These are phyloP conservation scores for Candida verbasci DNA, from an alignment of 805 yeast genomes.

Conservation along the genomic window DNA sequence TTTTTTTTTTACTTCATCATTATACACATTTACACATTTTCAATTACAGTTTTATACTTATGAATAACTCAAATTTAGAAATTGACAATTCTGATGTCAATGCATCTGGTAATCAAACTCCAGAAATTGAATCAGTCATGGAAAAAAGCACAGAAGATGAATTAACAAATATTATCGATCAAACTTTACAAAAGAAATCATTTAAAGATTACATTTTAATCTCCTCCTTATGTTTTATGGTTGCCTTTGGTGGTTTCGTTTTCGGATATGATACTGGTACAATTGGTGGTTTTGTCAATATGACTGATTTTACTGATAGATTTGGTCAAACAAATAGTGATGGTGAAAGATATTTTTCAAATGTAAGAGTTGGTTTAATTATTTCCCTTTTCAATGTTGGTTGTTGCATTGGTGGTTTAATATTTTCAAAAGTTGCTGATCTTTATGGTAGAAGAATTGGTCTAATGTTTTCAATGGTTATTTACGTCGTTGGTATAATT, in stretches of 20 bases:
- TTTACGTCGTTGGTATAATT: conserved; percentile 58
- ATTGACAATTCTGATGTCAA: not conserved
- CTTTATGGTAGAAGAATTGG: conserved; percentile 57
- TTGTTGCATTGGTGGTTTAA: conserved; percentile 69
- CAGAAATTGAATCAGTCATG: conserved; percentile 23
- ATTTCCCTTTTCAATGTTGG: conserved; percentile 61
- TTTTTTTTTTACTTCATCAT: not conserved
- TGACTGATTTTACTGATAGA: conserved; percentile 50
- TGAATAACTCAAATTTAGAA: conserved; percentile 1
- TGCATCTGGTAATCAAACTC: conserved; percentile 29
- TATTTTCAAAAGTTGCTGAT: conserved; percentile 56
- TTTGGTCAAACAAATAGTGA: conserved; percentile 43
- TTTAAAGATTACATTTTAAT: conserved; percentile 29
- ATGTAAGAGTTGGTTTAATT: conserved; percentile 48
- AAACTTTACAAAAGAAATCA: conserved; percentile 20
- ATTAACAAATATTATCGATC: conserved; percentile 2
- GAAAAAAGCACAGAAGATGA: conserved; percentile 18
- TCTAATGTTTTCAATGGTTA: conserved; percentile 46
- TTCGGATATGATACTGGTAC: conserved; percentile 82
- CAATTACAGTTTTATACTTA: not conserved
- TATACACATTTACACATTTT: conserved; percentile 2
- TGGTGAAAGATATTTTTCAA: conserved; percentile 42
- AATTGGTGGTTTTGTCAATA: conserved; percentile 65
- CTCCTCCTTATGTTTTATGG: conserved; percentile 44
- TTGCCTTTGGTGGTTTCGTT: conserved; percentile 74